These are phyloP conservation scores for Oxytropis ochrocephala DNA, from an alignment of 306 rosid species.

Conservation along the genomic window DNA sequence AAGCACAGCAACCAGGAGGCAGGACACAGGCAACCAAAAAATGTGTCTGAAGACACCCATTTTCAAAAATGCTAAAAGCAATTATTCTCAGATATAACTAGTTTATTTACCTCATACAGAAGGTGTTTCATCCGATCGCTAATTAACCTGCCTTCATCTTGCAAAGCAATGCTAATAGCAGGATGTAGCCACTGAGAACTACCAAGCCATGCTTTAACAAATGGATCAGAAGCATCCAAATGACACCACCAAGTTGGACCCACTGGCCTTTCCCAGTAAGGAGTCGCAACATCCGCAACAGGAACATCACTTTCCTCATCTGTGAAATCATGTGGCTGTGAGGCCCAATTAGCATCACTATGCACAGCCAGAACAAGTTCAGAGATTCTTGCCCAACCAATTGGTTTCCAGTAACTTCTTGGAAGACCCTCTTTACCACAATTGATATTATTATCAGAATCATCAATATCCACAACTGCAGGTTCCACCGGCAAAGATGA, in stretches of 20 bases:
- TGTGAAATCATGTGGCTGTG: conserved; percentile 18
- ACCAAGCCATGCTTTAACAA: conserved; percentile 54
- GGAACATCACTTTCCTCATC: conserved; percentile 36
- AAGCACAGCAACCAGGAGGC: not conserved
- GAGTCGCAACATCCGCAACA: conserved; percentile 65
- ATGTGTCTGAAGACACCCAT: not conserved
- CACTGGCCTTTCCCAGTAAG: conserved; percentile 76
- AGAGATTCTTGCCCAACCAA: conserved; percentile 55
- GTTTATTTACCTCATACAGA: conserved; percentile 58
- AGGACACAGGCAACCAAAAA: not conserved
- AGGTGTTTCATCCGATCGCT: conserved; percentile 86
- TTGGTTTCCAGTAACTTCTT: conserved; percentile 49
- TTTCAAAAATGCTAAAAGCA: not conserved
- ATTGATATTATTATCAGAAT: not conserved
- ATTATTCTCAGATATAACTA: not conserved
- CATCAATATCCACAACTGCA: conserved; percentile 12
- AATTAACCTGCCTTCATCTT: conserved; percentile 68
- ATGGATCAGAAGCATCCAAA: conserved; percentile 66
- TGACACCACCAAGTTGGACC: conserved; percentile 98
- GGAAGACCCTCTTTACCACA: conserved; percentile 25
- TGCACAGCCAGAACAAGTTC: conserved; percentile 45
- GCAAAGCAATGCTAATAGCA: conserved; percentile 71
- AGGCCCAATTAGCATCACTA: conserved; percentile 28
- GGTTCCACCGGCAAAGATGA: not conserved
- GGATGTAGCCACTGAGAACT: conserved; percentile 84